A percentile compares a stretch with the other conserved stretches of the same genome.
Evolutionary conservation across 2,329 filamentous ascomycete genomes (phyloP).

Genomic region (Penicillium hesseltinei): DNA sequence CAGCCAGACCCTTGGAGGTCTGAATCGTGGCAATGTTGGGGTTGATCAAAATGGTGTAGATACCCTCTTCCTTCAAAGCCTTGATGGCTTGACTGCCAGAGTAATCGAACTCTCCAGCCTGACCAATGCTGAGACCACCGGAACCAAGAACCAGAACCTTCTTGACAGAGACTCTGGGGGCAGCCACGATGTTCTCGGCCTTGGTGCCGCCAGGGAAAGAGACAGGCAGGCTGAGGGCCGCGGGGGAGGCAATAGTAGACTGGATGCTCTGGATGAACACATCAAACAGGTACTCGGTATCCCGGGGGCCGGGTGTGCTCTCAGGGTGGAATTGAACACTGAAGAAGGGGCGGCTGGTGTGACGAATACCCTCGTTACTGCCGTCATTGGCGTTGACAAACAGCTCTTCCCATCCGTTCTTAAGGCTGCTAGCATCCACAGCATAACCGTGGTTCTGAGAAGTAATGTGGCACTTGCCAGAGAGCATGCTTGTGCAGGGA

Average conservation of each 20-base stretch:
- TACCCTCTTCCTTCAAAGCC: slow-evolving; percentile 94
- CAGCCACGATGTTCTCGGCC: slow-evolving; percentile 71
- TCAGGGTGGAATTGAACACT: slow-evolving; percentile 99
- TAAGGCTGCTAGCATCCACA: slow-evolving; percentile 75
- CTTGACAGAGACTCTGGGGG: slow-evolving; percentile 81
- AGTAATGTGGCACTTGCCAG: slow-evolving; percentile 96
- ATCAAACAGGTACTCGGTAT: slow-evolving; percentile 96
- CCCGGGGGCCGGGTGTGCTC: slow-evolving; percentile 88
- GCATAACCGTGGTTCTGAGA: slow-evolving; percentile 98
- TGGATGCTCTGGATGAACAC: slow-evolving; percentile 87
- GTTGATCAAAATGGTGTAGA: slow-evolving; percentile 97
- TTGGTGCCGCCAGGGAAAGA: slow-evolving; percentile 81
- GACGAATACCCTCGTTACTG: slow-evolving; percentile 96
- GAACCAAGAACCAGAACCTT: slow-evolving; percentile 93
- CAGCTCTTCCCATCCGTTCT: slow-evolving; percentile 81
- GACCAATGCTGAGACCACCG: slow-evolving; percentile 93
- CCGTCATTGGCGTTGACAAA: slow-evolving; percentile 98
- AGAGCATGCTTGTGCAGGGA: slow-evolving; percentile 91
- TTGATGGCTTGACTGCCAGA: slow-evolving; percentile 98
- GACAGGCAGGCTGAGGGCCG: slow-evolving; percentile 69
- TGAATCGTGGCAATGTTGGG: slow-evolving; percentile 99
- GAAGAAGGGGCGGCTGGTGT: slow-evolving; percentile 83
- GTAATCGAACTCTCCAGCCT: slow-evolving; percentile 98
- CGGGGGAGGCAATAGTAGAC: slow-evolving; percentile 65
- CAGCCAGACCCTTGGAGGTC: slow-evolving; percentile 93